Conservation (phyloP, 2,329 filamentous ascomycete species). For the Fusarium chaquense region DNA sequence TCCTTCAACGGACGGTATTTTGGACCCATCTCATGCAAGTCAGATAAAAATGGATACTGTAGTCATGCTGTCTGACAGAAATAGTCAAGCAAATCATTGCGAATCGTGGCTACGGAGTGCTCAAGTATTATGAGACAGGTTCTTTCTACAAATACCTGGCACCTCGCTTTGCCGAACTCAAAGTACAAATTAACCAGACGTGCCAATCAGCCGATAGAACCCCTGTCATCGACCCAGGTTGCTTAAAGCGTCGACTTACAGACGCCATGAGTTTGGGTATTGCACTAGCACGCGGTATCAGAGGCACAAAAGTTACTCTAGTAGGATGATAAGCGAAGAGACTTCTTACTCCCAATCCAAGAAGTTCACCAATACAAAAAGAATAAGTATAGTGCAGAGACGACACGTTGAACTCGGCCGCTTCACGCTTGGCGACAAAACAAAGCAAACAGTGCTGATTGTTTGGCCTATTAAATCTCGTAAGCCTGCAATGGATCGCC, state of each 20-base stretch:
- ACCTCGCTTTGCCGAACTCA: background rate
- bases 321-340: background rate
- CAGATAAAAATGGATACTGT: background rate
- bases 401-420: background rate
- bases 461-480: background rate
- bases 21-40: background rate
- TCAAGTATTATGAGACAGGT: background rate
- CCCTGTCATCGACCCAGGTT: conserved; percentile 30
- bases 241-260: conserved; percentile 40
- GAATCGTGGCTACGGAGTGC: background rate
- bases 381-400: background rate
- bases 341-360: too few species aligned
- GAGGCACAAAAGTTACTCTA: conserved; percentile 20
- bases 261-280: background rate
- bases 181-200: conserved; percentile 1
- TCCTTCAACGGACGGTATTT: background rate
- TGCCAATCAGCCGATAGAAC: conserved; percentile 20
- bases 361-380: background rate
- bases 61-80: background rate
- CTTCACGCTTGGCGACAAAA: background rate
- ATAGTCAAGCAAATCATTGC: background rate
- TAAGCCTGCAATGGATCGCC: conserved; percentile 24
- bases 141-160: background rate
- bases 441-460: conserved; percentile 20
- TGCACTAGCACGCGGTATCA: conserved; percentile 2